phyloP scores from a whole-genome alignment of 768 basidiomycete genomes.

The Boletus edulis region DNA sequence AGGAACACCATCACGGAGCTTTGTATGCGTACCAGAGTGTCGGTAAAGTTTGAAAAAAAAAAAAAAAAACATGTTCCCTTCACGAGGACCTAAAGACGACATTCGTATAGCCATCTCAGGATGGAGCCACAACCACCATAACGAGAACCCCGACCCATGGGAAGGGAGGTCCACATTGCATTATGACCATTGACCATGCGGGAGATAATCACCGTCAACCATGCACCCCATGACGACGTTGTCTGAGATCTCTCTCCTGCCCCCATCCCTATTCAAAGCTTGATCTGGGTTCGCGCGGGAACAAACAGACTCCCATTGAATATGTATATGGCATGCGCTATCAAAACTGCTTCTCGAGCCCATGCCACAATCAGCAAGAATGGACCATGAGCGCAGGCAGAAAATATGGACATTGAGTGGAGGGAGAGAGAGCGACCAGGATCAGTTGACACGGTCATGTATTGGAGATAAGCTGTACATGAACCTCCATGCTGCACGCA shows the following conservation, averaged over 20 bases:
- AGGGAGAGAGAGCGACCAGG: neutral
- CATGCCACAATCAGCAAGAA: neutral
- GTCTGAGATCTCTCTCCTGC: constrained; percentile 5
- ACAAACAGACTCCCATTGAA: constrained; percentile 1
- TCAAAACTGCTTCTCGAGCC: neutral
- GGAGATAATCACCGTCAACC: constrained; percentile 26
- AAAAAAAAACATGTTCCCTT: constrained; percentile 1
- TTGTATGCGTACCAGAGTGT: constrained; percentile 11
- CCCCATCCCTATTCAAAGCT: neutral
- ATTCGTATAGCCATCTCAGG: constrained; percentile 3
- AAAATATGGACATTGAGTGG: neutral
- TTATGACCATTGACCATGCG: constrained; percentile 10
- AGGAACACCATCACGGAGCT: constrained; percentile 8
- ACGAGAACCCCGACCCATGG: constrained; percentile 5
- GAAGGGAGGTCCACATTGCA: neutral
- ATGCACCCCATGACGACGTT: neutral
- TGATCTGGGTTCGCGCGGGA: constrained; percentile 7
- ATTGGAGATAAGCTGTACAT: neutral
- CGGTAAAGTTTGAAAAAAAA: constrained; percentile 8
- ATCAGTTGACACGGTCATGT: constrained; percentile 9
- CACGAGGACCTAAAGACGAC: constrained; percentile 3
- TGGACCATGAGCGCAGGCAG: too few relatives aligned
- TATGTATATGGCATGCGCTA: neutral
- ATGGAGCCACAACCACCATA: constrained; percentile 1
- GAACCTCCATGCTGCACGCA: constrained; percentile 7